A percentile compares a stretch with the other conserved stretches of the same genome.
phyloP scores from a whole-genome alignment of 2,329 filamentous ascomycete genomes.

The Colletotrichum cuscutae region DNA sequence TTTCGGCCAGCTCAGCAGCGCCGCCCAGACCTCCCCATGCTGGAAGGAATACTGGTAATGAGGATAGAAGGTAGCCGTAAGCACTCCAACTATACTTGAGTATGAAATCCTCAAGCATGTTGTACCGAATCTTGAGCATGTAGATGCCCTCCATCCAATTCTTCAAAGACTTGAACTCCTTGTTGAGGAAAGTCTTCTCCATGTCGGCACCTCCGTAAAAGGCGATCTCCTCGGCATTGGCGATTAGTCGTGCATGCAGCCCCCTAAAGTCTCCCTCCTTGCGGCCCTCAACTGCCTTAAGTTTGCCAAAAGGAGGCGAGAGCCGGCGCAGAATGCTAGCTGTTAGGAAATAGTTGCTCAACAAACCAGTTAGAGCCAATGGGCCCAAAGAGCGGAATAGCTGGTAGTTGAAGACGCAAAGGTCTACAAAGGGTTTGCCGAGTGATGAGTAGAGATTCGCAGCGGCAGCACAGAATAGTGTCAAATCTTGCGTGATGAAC shows the following conservation, averaged over 20 bases:
- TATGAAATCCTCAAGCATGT: slow-evolving; percentile 98
- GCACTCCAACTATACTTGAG: slow-evolving; percentile 99
- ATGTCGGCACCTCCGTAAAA: slow-evolving; percentile 97
- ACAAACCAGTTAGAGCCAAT: slow-evolving; percentile 83
- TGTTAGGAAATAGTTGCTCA: slow-evolving; percentile 94
- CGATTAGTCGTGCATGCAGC: slow-evolving; percentile 89
- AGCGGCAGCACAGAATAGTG: slow-evolving; percentile 91
- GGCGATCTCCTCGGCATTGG: slow-evolving; percentile 96
- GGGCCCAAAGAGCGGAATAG: slow-evolving; percentile 92
- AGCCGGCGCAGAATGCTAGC: slow-evolving; percentile 88
- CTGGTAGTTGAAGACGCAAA: slow-evolving; percentile 98
- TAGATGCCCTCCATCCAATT: slow-evolving; percentile 99
- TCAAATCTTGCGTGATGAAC: slow-evolving; percentile 97
- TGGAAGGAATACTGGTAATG: slow-evolving; percentile 91
- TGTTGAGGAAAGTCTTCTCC: slow-evolving; percentile 91
- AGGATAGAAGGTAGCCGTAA: slow-evolving; percentile 93
- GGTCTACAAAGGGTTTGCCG: slow-evolving; percentile 97
- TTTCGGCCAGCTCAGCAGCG: slow-evolving; percentile 71
- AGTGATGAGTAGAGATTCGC: slow-evolving; percentile 94
- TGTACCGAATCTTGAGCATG: slow-evolving; percentile 96
- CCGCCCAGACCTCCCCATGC: slow-evolving; percentile 91
- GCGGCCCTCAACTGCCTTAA: slow-evolving; percentile 94
- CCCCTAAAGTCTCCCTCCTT: slow-evolving; percentile 96
- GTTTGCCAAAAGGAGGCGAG: slow-evolving; percentile 94
- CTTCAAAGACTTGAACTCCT: slow-evolving; percentile 91